Evolutionary conservation across 805 yeast species (phyloP).

Genomic region (Ogataea paraovalis): DNA sequence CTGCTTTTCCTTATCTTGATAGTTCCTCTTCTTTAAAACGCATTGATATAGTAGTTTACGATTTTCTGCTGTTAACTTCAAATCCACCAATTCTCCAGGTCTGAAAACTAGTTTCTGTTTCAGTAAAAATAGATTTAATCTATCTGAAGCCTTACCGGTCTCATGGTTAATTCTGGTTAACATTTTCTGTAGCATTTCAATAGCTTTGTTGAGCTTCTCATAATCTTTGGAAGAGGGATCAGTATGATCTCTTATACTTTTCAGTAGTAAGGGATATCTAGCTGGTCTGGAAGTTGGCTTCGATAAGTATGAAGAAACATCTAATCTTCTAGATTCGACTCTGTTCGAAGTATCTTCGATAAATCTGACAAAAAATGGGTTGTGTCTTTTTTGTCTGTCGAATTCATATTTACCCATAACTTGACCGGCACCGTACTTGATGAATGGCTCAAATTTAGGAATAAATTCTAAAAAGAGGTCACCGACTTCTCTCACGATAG

Average conservation of each 20-base stretch:
- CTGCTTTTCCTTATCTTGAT: conserved; percentile 63
- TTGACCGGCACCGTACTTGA: conserved; percentile 90
- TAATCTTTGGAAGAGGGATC: conserved; percentile 71
- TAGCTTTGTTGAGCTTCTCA: conserved; percentile 64
- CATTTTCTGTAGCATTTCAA: conserved; percentile 69
- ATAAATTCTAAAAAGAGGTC: conserved; percentile 83
- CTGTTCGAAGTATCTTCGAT: conserved; percentile 85
- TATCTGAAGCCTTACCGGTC: conserved; percentile 90
- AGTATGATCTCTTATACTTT: conserved; percentile 80
- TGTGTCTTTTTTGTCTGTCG: conserved; percentile 87
- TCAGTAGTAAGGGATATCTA: conserved; percentile 79
- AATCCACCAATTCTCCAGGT: conserved; percentile 79
- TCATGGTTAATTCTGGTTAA: conserved; percentile 78
- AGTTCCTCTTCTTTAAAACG: conserved; percentile 63
- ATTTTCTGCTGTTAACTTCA: conserved; percentile 78
- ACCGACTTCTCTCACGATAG: conserved; percentile 81
- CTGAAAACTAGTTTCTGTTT: conserved; percentile 79
- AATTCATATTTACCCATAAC: conserved; percentile 93
- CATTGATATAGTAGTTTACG: conserved; percentile 79
- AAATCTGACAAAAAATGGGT: conserved; percentile 88
- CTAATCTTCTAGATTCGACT: conserved; percentile 83
- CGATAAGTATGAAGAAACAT: conserved; percentile 86
- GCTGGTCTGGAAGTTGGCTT: conserved; percentile 97
- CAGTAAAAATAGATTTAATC: conserved; percentile 82
- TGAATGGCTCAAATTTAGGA: conserved; percentile 87